These are phyloP conservation scores for Madurella fahalii DNA, from an alignment of 2,329 filamentous ascomycete genomes.

Conservation along the genomic window DNA sequence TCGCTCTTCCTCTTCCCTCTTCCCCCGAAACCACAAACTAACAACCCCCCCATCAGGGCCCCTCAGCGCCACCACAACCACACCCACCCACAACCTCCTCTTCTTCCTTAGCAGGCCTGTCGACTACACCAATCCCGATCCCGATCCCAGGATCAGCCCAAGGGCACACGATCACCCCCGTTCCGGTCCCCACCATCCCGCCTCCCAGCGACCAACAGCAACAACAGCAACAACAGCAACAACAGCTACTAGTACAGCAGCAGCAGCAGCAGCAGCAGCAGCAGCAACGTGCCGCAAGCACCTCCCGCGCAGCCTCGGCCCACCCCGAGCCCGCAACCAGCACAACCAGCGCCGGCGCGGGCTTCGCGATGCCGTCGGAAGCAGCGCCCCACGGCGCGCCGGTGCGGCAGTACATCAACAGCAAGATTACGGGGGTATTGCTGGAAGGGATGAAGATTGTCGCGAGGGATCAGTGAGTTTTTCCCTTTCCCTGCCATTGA, in stretches of 20 bases:
- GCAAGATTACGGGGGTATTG: conserved; percentile 62
- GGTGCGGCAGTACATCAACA: conserved; percentile 66
- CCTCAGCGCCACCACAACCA: conserved; percentile 7
- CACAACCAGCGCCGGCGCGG: background rate
- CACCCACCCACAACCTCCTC: conserved; percentile 12
- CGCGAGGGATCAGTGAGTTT: conserved; percentile 64
- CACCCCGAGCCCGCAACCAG: conserved; percentile 9
- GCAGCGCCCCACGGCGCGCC: conserved; percentile 63
- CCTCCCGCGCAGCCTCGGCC: conserved; percentile 26
- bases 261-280: background rate
- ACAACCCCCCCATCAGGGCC: background rate
- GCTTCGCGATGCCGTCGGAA: conserved; percentile 55
- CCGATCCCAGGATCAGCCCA: background rate
- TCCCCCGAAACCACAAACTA: background rate
- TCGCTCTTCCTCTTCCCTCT: background rate
- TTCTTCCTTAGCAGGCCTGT: background rate
- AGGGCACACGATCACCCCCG: background rate
- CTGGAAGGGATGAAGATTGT: conserved; percentile 72
- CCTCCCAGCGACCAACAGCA: conserved; percentile 1
- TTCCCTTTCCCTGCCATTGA: background rate
- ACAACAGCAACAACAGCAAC: background rate
- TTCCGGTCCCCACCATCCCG: conserved; percentile 5
- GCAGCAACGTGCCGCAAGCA: background rate
- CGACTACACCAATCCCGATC: background rate
- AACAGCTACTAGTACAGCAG: background rate